Conservation (phyloP, 192 early-diverging fungal species). For the Coemansia sp. region DNA sequence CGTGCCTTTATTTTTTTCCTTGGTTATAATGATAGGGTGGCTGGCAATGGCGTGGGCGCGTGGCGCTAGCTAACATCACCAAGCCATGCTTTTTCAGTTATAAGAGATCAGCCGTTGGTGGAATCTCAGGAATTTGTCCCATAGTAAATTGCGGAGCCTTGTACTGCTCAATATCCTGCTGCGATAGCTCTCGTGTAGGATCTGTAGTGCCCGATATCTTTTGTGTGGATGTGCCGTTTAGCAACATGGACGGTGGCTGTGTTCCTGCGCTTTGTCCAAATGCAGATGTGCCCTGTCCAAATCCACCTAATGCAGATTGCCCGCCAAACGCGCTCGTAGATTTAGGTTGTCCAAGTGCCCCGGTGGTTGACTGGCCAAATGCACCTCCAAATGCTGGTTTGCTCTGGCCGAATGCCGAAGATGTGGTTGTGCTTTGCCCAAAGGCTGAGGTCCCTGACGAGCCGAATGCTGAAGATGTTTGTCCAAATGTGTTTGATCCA, state of each 20-base stretch:
- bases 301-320: background rate
- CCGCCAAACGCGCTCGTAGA: background rate
- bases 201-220: conserved; percentile 9
- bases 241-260: conserved; percentile 2
- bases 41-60: too few species aligned
- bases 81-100: background rate
- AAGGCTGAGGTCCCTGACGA: background rate
- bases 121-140: conserved; percentile 32
- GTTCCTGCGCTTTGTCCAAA: conserved; percentile 10
- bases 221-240: background rate
- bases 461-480: background rate
- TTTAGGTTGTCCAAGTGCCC: background rate
- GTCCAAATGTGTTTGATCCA: background rate
- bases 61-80: background rate
- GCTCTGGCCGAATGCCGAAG: conserved; percentile 12
- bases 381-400: background rate
- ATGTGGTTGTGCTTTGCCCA: background rate
- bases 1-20: too few species aligned
- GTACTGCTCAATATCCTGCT: conserved; percentile 26
- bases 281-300: conserved; percentile 8
- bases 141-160: conserved; percentile 18
- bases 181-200: conserved; percentile 18
- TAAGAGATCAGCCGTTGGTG: conserved; percentile 26
- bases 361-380: background rate
- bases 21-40: too few species aligned